A percentile compares a stretch with the other conserved stretches of the same genome.
Evolutionary conservation across 345 rosid genomes (phyloP).

Genomic region (Fremontodendron californicum): DNA sequence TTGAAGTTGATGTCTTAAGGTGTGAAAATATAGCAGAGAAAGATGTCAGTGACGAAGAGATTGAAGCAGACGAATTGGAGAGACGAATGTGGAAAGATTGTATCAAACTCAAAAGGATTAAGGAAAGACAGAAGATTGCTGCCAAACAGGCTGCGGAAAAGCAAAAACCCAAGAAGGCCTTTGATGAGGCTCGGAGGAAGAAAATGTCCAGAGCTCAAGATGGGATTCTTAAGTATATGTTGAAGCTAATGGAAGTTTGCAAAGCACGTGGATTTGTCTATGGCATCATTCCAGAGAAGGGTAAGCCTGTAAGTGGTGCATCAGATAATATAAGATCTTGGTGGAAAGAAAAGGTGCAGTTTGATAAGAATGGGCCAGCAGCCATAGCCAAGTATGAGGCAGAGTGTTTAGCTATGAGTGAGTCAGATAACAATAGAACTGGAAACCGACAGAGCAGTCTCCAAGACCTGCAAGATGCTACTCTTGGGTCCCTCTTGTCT

Average conservation of each 20-base stretch:
- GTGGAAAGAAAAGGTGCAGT: conserved; percentile 99
- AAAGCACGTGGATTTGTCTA: conserved; percentile 94
- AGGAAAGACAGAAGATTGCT: conserved; percentile 70
- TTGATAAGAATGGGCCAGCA: conserved; percentile 96
- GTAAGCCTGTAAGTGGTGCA: conserved; percentile 90
- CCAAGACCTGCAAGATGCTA: conserved; percentile 97
- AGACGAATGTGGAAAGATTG: conserved; percentile 97
- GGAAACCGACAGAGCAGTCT: conserved; percentile 62
- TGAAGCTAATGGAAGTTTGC: conserved; percentile 97
- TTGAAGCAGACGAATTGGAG: conserved; percentile 79
- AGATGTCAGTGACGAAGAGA: conserved; percentile 96
- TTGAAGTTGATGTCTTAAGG: conserved; percentile 69
- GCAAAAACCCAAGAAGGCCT: conserved; percentile 64
- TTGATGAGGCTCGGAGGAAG: conserved; percentile 96
- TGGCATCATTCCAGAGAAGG: conserved; percentile 96
- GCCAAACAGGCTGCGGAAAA: conserved; percentile 67
- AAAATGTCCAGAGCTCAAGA: conserved; percentile 99
- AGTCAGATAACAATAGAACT: conserved; percentile 51
- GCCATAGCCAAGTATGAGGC: conserved; percentile 82
- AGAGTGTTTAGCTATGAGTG: conserved; percentile 62
- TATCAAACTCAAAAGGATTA: conserved; percentile 75
- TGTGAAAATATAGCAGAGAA: conserved; percentile 78
- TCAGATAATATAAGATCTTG: conserved; percentile 95
- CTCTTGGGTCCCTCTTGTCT: conserved; percentile 86
- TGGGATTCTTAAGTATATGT: conserved; percentile 96